phyloP scores from a whole-genome alignment of 2,329 filamentous ascomycete species.

The Penicillium sp. region DNA sequence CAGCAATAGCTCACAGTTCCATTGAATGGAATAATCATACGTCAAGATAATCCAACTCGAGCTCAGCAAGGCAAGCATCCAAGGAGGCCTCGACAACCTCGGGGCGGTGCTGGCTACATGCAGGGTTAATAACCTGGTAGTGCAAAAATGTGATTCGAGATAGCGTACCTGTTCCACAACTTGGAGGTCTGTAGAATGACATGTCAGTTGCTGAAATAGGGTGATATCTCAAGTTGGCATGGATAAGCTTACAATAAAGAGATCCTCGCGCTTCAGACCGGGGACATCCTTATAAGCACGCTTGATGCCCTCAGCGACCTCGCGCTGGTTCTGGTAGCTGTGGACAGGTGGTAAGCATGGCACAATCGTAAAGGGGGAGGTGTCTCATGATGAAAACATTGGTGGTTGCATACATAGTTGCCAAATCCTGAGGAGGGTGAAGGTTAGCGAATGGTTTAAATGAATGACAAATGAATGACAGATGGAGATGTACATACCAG shows the following conservation, averaged over 20 bases:
- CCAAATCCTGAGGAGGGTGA: conserved; percentile 31
- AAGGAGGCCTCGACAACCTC: conserved; percentile 51
- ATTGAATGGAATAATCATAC: conserved; percentile 29
- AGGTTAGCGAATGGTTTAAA: conserved; percentile 9
- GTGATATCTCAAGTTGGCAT: not conserved
- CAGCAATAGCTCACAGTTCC: not conserved
- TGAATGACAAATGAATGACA: not conserved
- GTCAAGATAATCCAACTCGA: conserved; percentile 55
- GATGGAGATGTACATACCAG: conserved; percentile 24
- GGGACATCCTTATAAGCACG: conserved; percentile 36
- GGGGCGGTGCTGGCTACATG: conserved; percentile 42
- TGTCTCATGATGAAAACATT: not conserved
- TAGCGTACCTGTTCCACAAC: conserved; percentile 51
- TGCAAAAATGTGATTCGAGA: too few species aligned
- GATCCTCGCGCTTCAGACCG: conserved; percentile 40
- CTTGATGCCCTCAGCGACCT: conserved; percentile 35
- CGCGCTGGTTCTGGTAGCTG: conserved; percentile 39
- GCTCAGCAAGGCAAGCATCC: conserved; percentile 50
- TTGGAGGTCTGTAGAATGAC: conserved; percentile 50
- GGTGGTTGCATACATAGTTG: conserved; percentile 32
- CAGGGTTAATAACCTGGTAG: not conserved
- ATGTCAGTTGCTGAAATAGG: not conserved
- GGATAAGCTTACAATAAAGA: conserved; percentile 35
- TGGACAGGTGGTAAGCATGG: not conserved
- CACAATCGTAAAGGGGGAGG: not conserved